Base-by-base conservation (phyloP, 495 filamentous ascomycete genomes). In the Cenococcum geophilum region DNA sequence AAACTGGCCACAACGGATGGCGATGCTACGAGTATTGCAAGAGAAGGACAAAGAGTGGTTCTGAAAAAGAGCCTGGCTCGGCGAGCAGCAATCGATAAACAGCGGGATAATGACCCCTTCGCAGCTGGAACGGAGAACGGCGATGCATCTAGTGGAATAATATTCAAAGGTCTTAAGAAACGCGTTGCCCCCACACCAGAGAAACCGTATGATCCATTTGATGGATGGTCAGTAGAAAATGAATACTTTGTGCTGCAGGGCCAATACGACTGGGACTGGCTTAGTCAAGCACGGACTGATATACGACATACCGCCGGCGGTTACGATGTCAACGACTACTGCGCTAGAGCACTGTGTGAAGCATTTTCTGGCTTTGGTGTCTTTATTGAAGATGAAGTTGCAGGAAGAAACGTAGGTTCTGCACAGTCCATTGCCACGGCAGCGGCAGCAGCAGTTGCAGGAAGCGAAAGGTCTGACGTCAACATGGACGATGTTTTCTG, bases 301-400 rank as follows among this genome's bases (percentile, higher is more conserved):
- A 69, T 76, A 1, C 74, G 75, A 9, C 81, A 86, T 65, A 76
- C 77, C n/a, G 89, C 87, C 32, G 91, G 92, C 45, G 93, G 93
- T 0, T 97, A 91, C 71, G 84, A 86, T 68, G 75, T 95, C 36
- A 72, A 75, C 14, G 91, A 95, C 68, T 97, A 91, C 66, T 91
- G 87, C 69, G 76, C 83, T 25, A 77, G 91, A 22, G 85, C 88
- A 20, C 73, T 97, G 75, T 83, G 89, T 66, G 92, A 96, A 70
- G 92, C 92, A 0, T 98, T 96, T 74, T 83, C 88, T 0, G 93
- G 93, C 0, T 72, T 98, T 64, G 91, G 88, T 0, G 86, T 89
- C 48, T 88, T 96, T 66, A 70, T 91, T 27, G 88, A 82, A 40
- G 92, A 97, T 23, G 91, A 96, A 70, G 77, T 89, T 59, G 64